Base-by-base conservation (phyloP, 1,284 basidiomycete species). In the Athelia psychrophila region DNA sequence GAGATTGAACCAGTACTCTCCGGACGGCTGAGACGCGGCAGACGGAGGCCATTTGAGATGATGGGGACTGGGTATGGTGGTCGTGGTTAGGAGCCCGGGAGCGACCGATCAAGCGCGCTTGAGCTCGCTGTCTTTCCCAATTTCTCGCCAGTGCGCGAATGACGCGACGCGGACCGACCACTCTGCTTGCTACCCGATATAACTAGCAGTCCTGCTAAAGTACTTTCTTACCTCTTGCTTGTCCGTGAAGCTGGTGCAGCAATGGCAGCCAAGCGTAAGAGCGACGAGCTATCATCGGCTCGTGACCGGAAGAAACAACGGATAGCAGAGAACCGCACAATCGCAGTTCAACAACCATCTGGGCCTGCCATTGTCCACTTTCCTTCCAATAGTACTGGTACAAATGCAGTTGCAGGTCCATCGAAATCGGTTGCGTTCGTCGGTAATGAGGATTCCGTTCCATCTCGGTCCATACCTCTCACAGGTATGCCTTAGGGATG, bases 271-370 rank as follows among this genome's bases (percentile, higher is more conserved):
- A 86, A 86, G 64, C 77, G 83, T 56, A 78, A 75, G 58, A 69
- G 66, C 50, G 66, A 72, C n/a, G 64, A 67, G 2, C 46, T 78
- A 51, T 60, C 68, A 30, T 75, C 71, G 18, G 75, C 77, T 25
- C 74, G 79, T 42, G 80, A 84, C 52, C 80, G 76, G 63, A 91
- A 91, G 73, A 90, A 85, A 62, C 72, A 78, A 52, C 88, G 83
- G 63, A 71, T 86, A 15, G 70, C 71, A 23, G 68, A 69, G 44
- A 86, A 87, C 15, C 79, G 88, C n/a, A 80, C 79, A 2, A 91
- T 91, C 54, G 68, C 77, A 5, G 79, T 88, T 1, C 87, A 91
- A 13, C 27, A 5, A n/a, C n/a, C n/a, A n/a, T n/a, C n/a, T n/a
- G n/a, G n/a, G 59, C 53, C 72, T 33, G 51, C 57, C 30, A 33